Percentiles rank a stretch among this genome's conserved stretches.
Conservation (phyloP, 345 rosid genomes). For the Aurinia saxatilis region DNA sequence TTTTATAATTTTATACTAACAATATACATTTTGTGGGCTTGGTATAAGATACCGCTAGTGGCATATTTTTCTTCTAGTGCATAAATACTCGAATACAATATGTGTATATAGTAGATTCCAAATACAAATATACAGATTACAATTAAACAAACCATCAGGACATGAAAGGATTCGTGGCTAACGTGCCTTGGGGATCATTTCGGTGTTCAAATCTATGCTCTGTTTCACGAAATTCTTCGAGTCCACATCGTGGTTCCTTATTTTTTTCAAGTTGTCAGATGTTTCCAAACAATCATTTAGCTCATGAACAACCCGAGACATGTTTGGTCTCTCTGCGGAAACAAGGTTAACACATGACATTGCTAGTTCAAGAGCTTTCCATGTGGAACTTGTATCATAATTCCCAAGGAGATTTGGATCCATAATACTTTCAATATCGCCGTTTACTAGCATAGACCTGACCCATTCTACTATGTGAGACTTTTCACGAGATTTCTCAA, state of each 20-base stretch:
- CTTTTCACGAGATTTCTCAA: not conserved
- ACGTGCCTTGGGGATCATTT: not conserved
- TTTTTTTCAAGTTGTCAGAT: not conserved
- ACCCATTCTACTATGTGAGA: slow-evolving; percentile 3
- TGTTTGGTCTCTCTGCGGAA: slow-evolving; percentile 16
- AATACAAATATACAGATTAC: too few relatives aligned
- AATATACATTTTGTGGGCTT: too few relatives aligned
- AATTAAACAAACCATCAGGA: too few relatives aligned
- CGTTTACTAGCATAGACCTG: not conserved
- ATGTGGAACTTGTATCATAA: not conserved
- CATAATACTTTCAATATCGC: slow-evolving; percentile 2
- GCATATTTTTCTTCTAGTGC: too few relatives aligned
- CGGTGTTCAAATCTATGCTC: not conserved
- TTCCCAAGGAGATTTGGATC: not conserved
- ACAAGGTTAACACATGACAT: not conserved
- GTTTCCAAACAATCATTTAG: not conserved
- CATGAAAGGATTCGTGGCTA: not conserved
- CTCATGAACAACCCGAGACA: slow-evolving; percentile 10
- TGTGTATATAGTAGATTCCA: too few relatives aligned
- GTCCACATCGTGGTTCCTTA: not conserved
- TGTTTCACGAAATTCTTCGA: not conserved
- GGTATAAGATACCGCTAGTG: too few relatives aligned
- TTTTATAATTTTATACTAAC: too few relatives aligned
- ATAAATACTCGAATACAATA: too few relatives aligned
- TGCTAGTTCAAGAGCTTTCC: slow-evolving; percentile 13